Base-by-base conservation (phyloP, 768 basidiomycete genomes). In the Russula ochroleuca region DNA sequence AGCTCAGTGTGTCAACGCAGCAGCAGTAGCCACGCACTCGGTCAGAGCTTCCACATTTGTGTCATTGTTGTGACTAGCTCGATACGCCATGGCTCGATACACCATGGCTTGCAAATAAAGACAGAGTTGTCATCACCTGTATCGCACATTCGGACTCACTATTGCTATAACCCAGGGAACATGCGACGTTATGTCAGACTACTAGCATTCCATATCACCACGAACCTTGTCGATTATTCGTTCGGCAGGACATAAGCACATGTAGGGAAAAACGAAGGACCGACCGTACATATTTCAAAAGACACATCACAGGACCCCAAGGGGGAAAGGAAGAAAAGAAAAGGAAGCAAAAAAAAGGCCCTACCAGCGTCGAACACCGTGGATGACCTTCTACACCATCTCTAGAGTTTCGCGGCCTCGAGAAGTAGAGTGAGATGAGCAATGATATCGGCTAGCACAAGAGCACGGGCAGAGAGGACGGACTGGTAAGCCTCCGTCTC, bases 401-500 rank as follows among this genome's bases (percentile, higher is more conserved):
- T 64, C 57, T 54, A 54, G 57, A 64, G 52, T 52, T 58, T 53
- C 57, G 51, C 19, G 40, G 45, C 63, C 58, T 64, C 57, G 47
- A 45, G 56, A 40, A 53, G 62, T 53, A 40, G 50, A 67, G 62
- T 35, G 61, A 57, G 63, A 72, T 70, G 71, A 71, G 70, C 43
- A 69, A 62, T 43, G 52, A 61, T 51, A 64, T 31, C 54, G 49
- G 63, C 58, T 41, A 60, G 31, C 48, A 62, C 58, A 63, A 61
- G 49, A 68, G 61, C 59, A 64, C 65, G 69, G 66, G 68, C 61
- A 69, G 68, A 68, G 56, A 69, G 72, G 72, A 73, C 72, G 72
- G 72, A 73, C 72, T 73, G 72, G 62, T 73, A 59, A 37, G 65
- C 66, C 70, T 67, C 69, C 62, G 41, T 55, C 68, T 64, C 68